Evolutionary conservation across 2,329 filamentous ascomycete species (phyloP), one percentile per base, ranked within the genome.

Genomic region (Scytalidium lignicola): DNA sequence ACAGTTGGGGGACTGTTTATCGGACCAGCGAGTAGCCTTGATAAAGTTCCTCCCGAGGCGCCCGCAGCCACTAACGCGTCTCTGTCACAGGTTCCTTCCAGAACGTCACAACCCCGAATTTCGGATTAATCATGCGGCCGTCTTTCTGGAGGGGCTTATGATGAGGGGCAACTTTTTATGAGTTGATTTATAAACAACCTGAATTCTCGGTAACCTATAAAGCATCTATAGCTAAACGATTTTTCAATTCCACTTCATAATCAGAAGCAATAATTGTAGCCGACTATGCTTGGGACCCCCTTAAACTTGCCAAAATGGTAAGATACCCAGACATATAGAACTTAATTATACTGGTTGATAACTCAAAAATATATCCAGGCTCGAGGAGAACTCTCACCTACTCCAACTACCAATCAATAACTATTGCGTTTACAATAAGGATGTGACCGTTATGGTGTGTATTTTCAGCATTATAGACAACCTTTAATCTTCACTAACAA

Each of bases 341-440:
- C 17, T 5, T 43, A n/a, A n/a, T 41, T 13, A 42, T 40, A 13
- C 17, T 2, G 15, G 18, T 26, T n/a, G 26, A n/a, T 18, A 13
- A 44, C 32, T 55, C 23, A 57, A 19, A 19, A 20, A 39, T 22
- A 19, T 8, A 19, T 55, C n/a, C n/a, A 96, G 91, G 92, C 84
- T 99, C 39, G 79, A 89, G 62, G 82, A 91, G 66, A 97, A 97
- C 70, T 86, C 87, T 0, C 91, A 97, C 66, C 84, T 97, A 53
- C 51, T 65, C 28, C 55, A 96, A 67, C 93, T 93, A 0, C 93
- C 93, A 1, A 85, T 97, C 64, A 96, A 96, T 74, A 97, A 97
- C 74, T 95, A 93, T 75, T 96, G 91, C 72, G 89, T 97, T 62
- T 95, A 96, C 74, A 87, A 95, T 66, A 80, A 87, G 49, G 80